Base-by-base conservation (phyloP, 179 eudicot genomes). In the Actinidia polygama region DNA sequence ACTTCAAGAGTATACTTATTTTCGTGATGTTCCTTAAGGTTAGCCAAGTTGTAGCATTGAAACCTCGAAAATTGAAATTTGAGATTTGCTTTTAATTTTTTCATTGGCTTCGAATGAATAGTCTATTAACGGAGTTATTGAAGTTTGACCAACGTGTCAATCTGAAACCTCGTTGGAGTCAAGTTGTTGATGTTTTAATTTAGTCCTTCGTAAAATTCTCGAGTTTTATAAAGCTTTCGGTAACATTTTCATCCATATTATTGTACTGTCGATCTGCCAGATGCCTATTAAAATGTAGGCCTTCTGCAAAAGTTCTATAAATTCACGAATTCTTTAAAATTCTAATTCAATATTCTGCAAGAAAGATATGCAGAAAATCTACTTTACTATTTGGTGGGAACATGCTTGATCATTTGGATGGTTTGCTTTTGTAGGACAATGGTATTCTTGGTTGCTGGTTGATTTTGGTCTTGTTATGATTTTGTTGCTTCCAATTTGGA, bases 21-120 rank as follows among this genome's bases (percentile, higher is more conserved):
- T 70, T 73, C 59, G 1, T 26, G 40, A 73, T 61, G 10, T 61
- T 61, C 64, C 64, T 61, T 21, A 61, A 61, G 19, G n/a, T n/a
- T n/a, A n/a, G n/a, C n/a, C n/a, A n/a, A n/a, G n/a, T n/a, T n/a
- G n/a, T n/a, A 68, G 19, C 14, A 8, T 46, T n/a, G n/a, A 44
- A 62, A 61, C 30, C 57, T 21, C 14, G 21, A 8, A 11, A 44
- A 3, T 24, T 62, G 8, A 5, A 9, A 10, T 10, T 46, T 49
- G 19, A 44, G 51, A 11, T 62, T 77, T 77, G 55, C 46, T 11
- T 18, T 77, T 10, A 61, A n/a, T n/a, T 11, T 10, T 40, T 21
- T 51, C 80, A 36, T 61, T 61, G 12, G 51, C 70, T 69, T 77
- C 51, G n/a, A 18, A 40, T 46, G n/a, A 62, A 77, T 44, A 77